Evolutionary conservation across 2,329 filamentous ascomycete genomes (phyloP).

Genomic region (Alternaria arborescens): DNA sequence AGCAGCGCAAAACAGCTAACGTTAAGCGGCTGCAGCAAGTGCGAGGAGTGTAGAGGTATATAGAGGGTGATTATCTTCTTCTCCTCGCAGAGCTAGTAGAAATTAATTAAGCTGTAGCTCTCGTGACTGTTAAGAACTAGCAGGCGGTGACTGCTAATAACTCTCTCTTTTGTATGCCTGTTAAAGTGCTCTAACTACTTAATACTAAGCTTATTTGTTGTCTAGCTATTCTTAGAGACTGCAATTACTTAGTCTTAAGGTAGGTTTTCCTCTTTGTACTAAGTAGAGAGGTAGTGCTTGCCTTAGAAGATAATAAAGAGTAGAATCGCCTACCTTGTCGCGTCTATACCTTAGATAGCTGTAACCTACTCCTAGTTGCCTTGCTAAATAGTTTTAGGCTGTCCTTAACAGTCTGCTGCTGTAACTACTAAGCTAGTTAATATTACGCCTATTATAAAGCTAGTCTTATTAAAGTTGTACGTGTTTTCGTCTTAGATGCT

Average conservation of each 20-base stretch:
- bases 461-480: too few species aligned
- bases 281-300: slow-evolving; percentile 15
- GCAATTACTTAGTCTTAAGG: neutral
- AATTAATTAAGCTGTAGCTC: slow-evolving; percentile 19
- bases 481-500: too few species aligned
- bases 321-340: neutral
- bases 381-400: neutral
- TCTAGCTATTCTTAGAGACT: slow-evolving; percentile 8
- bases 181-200: neutral
- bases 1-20: too few species aligned
- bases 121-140: slow-evolving; percentile 22
- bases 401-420: neutral
- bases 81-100: too few species aligned
- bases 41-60: too few species aligned
- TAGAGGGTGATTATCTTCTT: too few species aligned
- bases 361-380: neutral
- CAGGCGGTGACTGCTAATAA: slow-evolving; percentile 13
- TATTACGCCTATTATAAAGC: too few species aligned
- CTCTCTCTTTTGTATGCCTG: slow-evolving; percentile 6
- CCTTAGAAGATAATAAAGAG: neutral
- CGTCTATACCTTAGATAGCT: slow-evolving; percentile 1
- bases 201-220: neutral
- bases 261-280: slow-evolving; percentile 8
- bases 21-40: too few species aligned
- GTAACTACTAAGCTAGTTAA: neutral